Base-by-base conservation (phyloP, 2,329 filamentous ascomycete species). In the Trichoderma sp. region DNA sequence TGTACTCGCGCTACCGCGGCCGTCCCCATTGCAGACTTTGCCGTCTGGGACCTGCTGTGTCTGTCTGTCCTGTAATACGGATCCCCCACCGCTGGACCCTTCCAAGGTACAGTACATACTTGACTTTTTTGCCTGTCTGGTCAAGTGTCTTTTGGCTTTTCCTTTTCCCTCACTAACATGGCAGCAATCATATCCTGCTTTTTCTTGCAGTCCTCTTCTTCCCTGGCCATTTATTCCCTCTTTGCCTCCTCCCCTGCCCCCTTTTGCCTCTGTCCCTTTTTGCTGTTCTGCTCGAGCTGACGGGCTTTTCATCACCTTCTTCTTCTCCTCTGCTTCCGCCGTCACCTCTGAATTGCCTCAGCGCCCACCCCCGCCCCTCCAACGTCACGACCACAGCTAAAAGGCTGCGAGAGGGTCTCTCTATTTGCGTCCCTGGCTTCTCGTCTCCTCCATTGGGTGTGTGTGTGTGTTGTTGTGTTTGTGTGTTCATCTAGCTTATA, bases 171-270 rank as follows among this genome's bases (percentile, higher is more conserved):
- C 63, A 61, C 68, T 61, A 70, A 68, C 3, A 43, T 52, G 39
- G 63, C 37, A 61, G 66, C 52, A 68, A 43, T 63, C 58, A 68
- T 68, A 68, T 68, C 58, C 68, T 63, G 68, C 68, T 55, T 70
- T 64, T 66, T 65, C 26, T 7, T 43, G 2, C 34, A 14, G 11
- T 37, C 34, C 34, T 43, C 39, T 6, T 18, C 39, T 43, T 43
- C 60, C 55, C 52, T 63, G 49, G 49, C 65, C 64, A 49, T 68
- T 63, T 68, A 68, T 70, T 68, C 68, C 68, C 68, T 70, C 68
- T 69, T 66, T 64, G 46, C 39, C 55, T 56, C 69, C 37, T 66
- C 70, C 66, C 71, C 68, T 65, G 59, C 71, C 71, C 68, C 60
- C 69, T 49, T 66, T 67, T 60, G 59, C 51, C 54, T 65, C 70